Evolutionary conservation across 345 rosid genomes (phyloP), one percentile per base, ranked within the genome.

Genomic region (Eucalyptus grandis): DNA sequence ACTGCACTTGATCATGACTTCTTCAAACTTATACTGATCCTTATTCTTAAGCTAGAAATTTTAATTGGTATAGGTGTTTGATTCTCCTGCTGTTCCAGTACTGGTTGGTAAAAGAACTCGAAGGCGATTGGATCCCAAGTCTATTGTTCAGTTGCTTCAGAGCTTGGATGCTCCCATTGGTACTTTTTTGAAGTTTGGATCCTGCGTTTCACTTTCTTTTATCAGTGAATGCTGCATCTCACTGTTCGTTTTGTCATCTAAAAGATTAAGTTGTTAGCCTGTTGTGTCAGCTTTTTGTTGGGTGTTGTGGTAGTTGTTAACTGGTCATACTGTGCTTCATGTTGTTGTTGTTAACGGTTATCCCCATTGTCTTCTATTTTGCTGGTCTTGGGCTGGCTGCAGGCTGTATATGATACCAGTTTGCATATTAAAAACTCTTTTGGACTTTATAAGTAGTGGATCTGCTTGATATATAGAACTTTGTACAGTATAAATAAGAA

Each of bases 71-170:
- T 89, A 98, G 99, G 99, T 96, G 34, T 98, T 92, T 94, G 99
- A 98, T 94, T 90, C 98, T 56, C 99, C 99, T 83, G 90, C 89
- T 90, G 89, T 97, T 91, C 94, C 94, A 56, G 93, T 97, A 51
- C 89, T 92, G 88, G 97, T 97, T 88, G 96, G 99, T 60, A 95
- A 94, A 89, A 91, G 95, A 90, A 91, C 93, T 88, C 93, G 98
- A 82, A 97, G 94, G 91, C 98, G 98, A 87, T 93, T 96, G 90
- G 99, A 98, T 93, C 94, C 95, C 17, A 95, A 93, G 93, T 94
- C 97, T 65, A 97, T 97, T 24, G 95, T 96, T 80, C 93, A 93
- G 88, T 89, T 96, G 95, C 93, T 96, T 93, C 95, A 87, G 34
- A 92, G 92, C 89, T 91, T 98, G 83, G 94, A 97, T 89, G 94